Base-by-base conservation (phyloP, 768 basidiomycete genomes). In the Clathrus columnatus region DNA sequence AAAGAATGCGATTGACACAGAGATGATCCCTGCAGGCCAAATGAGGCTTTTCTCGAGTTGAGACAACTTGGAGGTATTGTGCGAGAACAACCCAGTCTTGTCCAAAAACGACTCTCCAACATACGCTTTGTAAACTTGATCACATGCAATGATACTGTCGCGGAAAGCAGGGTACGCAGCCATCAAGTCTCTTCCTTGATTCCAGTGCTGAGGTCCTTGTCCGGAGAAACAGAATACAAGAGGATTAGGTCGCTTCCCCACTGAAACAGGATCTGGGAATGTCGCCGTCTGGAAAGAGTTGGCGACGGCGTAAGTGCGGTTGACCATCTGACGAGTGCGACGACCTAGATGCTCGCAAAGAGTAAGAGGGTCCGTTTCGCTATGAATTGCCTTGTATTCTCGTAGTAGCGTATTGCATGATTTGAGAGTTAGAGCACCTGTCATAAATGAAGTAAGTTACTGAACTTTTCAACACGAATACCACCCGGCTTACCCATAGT, bases 1-100 rank as follows among this genome's bases (percentile, higher is more conserved):
- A 51, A 75, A 58, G 61, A 78, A 73, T 1, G 72, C 62, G 18
- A 77, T 60, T 2, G 74, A 62, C 2, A 74, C 73, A 6, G 76
- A 64, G 16, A 66, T 74, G 14, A 75, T 49, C 0, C 65, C 59
- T 7, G 74, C 71, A 2, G 68, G 65, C 68, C 68, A 69, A 1
- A 59, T 45, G 56, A 64, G 8, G 61, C 42, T 18, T 10, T 59
- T 23, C 20, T 45, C 50, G 1, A 56, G n/a, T n/a, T 58, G 18
- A 53, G 36, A 17, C 59, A 48, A 7, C n/a, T 20, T n/a, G 24
- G 7, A 18, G 51, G 20, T 20, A 11, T 42, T 42, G 41, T 58
- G 66, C 6, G 24, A 61, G 60, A 76, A 77, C 8, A 76, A 63
- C 1, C 74, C 75, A 23, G 62, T 64, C 24, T 61, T 58, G 17